A percentile compares a stretch with the other conserved stretches of the same genome.
Evolutionary conservation across 495 filamentous ascomycete species (phyloP).

Genomic region (Penicillium psychrofluorescens): DNA sequence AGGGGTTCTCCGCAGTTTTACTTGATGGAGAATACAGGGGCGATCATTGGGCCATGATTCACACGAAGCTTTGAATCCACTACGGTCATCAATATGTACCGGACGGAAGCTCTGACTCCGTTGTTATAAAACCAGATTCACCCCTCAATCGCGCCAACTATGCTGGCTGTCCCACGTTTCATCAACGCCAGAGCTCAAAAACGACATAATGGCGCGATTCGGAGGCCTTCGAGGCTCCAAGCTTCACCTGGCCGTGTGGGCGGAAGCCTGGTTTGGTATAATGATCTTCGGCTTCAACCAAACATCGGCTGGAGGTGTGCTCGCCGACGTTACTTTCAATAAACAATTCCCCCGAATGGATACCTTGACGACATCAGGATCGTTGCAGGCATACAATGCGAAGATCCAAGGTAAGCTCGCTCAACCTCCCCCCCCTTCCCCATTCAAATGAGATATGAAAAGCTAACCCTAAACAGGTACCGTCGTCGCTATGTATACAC

Average conservation of each 20-base stretch:
- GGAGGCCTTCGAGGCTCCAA: slow-evolving; percentile 4
- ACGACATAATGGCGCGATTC: neutral
- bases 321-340: slow-evolving; percentile 13
- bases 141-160: too few relatives aligned
- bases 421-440: neutral
- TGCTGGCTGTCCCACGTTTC: too few relatives aligned
- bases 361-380: slow-evolving; percentile 25
- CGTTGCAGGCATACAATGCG: slow-evolving; percentile 9
- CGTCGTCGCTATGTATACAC: slow-evolving; percentile 10
- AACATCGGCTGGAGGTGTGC: slow-evolving; percentile 20
- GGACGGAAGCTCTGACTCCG: too few relatives aligned
- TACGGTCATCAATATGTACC: too few relatives aligned
- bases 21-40: too few relatives aligned
- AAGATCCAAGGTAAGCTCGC: slow-evolving; percentile 15
- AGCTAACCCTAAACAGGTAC: slow-evolving; percentile 4
- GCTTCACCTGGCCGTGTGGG: slow-evolving; percentile 3
- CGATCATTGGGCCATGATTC: too few relatives aligned
- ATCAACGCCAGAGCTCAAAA: too few relatives aligned
- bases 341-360: slow-evolving; percentile 36
- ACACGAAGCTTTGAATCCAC: too few relatives aligned
- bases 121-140: too few relatives aligned
- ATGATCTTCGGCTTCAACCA: slow-evolving; percentile 36
- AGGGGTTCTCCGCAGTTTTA: too few relatives aligned
- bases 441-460: too few relatives aligned
- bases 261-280: slow-evolving; percentile 8